Evolutionary conservation across 495 filamentous ascomycete genomes (phyloP).

Genomic region (Lineolata rhizophorae): DNA sequence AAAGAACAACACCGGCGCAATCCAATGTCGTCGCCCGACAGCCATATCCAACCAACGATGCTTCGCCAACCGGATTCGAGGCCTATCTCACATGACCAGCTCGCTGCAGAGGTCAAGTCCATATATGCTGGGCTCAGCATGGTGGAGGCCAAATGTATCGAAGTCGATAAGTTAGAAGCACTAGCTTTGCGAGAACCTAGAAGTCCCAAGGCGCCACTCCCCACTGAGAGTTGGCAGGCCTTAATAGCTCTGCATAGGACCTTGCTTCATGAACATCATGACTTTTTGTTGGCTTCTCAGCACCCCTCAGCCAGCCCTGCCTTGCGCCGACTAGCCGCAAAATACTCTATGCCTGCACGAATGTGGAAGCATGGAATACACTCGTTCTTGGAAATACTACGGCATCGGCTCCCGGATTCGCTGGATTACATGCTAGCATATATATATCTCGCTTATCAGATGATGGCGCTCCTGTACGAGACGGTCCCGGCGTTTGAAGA

Average conservation of each 20-base stretch:
- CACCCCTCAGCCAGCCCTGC: conserved; percentile 43
- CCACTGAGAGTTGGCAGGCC: too few species aligned
- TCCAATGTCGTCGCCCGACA: too few species aligned
- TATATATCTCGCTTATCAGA: conserved; percentile 61
- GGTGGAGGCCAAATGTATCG: conserved; percentile 62
- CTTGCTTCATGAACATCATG: conserved; percentile 11
- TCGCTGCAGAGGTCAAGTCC: conserved; percentile 24
- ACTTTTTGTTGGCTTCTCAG: conserved; percentile 61
- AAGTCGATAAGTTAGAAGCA: conserved; percentile 45
- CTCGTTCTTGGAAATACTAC: conserved; percentile 49
- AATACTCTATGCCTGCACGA: conserved; percentile 59
- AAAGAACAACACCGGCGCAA: too few species aligned
- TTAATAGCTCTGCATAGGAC: not conserved
- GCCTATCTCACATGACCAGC: conserved; percentile 11
- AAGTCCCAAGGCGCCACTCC: too few species aligned
- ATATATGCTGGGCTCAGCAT: conserved; percentile 61
- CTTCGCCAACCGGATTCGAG: conserved; percentile 11
- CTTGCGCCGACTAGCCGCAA: conserved; percentile 34
- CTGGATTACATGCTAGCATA: conserved; percentile 65
- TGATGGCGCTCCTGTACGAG: conserved; percentile 59
- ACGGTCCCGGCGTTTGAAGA: conserved; percentile 56
- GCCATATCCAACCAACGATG: too few species aligned
- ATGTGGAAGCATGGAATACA: conserved; percentile 81
- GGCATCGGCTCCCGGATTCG: conserved; percentile 43
- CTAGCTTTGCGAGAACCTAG: too few species aligned